phyloP scores from a whole-genome alignment of 495 filamentous ascomycete species.

The Sphaerosporella brunnea region DNA sequence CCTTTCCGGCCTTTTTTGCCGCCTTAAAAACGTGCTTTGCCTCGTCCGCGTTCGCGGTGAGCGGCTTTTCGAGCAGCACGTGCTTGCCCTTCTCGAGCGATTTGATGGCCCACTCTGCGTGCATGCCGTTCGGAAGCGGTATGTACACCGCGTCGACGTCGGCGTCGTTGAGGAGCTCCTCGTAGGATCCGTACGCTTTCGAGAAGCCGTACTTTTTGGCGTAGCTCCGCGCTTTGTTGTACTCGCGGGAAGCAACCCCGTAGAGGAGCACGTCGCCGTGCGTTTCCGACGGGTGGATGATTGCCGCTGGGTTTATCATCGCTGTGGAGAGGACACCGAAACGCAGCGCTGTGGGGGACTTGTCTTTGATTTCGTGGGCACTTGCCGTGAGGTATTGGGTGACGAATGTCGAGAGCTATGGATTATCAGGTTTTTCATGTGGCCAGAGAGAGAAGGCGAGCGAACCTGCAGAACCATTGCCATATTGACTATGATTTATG shows the following conservation, averaged over 20 bases:
- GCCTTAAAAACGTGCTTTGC: conserved; percentile 30
- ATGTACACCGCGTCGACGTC: conserved; percentile 37
- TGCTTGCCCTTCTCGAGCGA: conserved; percentile 39
- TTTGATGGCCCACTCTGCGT: conserved; percentile 38
- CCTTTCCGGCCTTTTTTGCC: conserved; percentile 19
- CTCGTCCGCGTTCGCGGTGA: conserved; percentile 34
- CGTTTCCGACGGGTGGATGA: conserved; percentile 39
- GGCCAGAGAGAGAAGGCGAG: background rate
- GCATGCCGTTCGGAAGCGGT: conserved; percentile 35
- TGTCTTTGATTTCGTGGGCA: background rate
- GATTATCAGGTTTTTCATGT: background rate
- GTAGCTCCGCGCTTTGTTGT: conserved; percentile 34
- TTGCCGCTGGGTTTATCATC: conserved; percentile 31
- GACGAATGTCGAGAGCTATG: background rate
- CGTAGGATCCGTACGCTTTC: conserved; percentile 34
- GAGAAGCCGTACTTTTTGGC: conserved; percentile 42
- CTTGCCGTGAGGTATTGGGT: background rate
- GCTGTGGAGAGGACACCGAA: conserved; percentile 3
- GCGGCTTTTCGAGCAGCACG: conserved; percentile 42
- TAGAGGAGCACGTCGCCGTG: conserved; percentile 43
- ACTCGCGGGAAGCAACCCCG: conserved; percentile 42
- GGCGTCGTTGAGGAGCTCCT: conserved; percentile 37
- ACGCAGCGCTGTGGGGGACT: background rate
- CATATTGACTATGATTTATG: background rate
- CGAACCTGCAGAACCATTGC: background rate